Percentiles rank a stretch among this genome's conserved stretches.
phyloP scores from a whole-genome alignment of 2,329 filamentous ascomycete genomes.

The Trichophyton equinum region DNA sequence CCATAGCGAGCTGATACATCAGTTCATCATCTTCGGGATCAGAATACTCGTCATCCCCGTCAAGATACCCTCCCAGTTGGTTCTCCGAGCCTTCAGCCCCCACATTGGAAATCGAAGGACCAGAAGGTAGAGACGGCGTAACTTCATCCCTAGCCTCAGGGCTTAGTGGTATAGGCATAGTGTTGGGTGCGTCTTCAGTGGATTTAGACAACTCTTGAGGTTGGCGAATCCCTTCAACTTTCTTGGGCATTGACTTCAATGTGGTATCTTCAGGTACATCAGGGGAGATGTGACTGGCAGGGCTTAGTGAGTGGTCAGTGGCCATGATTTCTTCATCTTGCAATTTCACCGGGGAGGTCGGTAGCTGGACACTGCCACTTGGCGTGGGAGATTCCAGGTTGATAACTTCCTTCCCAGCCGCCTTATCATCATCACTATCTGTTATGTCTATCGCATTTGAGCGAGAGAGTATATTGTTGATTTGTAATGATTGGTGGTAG shows the following conservation, averaged over 20 bases:
- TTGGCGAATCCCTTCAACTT: not conserved
- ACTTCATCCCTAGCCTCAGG: conserved; percentile 42
- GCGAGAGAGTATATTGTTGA: conserved; percentile 14
- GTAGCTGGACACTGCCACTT: not conserved
- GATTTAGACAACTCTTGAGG: not conserved
- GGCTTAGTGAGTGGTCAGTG: not conserved
- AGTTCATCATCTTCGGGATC: conserved; percentile 90
- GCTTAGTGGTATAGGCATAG: conserved; percentile 29
- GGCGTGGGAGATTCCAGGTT: not conserved
- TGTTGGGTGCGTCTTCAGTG: not conserved
- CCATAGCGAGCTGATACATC: conserved; percentile 69
- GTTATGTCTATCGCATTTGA: conserved; percentile 9
- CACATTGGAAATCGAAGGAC: too few relatives aligned
- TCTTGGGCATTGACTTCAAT: not conserved
- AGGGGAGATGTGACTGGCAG: too few relatives aligned
- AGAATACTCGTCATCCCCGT: conserved; percentile 45
- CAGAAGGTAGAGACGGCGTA: conserved; percentile 15
- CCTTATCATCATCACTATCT: not conserved
- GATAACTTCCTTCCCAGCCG: not conserved
- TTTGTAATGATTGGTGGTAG: conserved; percentile 18
- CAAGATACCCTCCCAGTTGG: not conserved
- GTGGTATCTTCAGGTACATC: not conserved
- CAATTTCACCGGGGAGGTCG: not conserved
- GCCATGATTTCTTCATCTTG: not conserved
- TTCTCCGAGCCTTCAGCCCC: not conserved